A percentile compares a stretch with the other conserved stretches of the same genome.
These are phyloP conservation scores for Fraxinus greggii DNA, from an alignment of 305 asterid genomes.

Conservation along the genomic window DNA sequence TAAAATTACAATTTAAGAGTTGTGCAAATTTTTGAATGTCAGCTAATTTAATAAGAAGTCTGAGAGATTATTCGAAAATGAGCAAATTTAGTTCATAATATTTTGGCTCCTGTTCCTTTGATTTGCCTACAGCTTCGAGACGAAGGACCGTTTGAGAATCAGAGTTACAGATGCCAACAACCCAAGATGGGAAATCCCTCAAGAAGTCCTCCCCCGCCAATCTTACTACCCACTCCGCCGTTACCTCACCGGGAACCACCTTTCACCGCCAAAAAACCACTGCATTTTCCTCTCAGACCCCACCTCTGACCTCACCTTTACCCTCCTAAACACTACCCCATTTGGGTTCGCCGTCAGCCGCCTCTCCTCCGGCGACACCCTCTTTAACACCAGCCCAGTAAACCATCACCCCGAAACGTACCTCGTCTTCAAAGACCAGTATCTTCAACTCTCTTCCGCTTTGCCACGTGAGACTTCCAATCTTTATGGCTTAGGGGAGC, in stretches of 20 bases:
- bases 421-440: conserved; percentile 80
- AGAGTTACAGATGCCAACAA: conserved; percentile 51
- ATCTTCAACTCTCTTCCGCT: conserved; percentile 72
- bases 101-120: neutral
- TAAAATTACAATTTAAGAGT: too few species aligned
- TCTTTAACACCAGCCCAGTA: conserved; percentile 51
- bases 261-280: conserved; percentile 18
- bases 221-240: conserved; percentile 16
- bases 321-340: conserved; percentile 62
- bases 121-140: conserved; percentile 51
- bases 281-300: conserved; percentile 34
- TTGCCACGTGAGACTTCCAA: conserved; percentile 48
- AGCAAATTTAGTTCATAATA: too few species aligned
- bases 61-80: too few species aligned
- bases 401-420: conserved; percentile 34
- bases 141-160: conserved; percentile 58
- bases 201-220: conserved; percentile 46
- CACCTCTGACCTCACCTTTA: conserved; percentile 56
- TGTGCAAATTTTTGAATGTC: neutral
- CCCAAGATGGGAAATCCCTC: conserved; percentile 79
- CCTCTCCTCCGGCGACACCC: conserved; percentile 53
- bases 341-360: conserved; percentile 70
- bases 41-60: too few species aligned
- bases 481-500: conserved; percentile 86
- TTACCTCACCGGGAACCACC: conserved; percentile 20